Evolutionary conservation across 2,329 filamentous ascomycete species (phyloP).

Genomic region (Phaeosphaeriaceae sp.): DNA sequence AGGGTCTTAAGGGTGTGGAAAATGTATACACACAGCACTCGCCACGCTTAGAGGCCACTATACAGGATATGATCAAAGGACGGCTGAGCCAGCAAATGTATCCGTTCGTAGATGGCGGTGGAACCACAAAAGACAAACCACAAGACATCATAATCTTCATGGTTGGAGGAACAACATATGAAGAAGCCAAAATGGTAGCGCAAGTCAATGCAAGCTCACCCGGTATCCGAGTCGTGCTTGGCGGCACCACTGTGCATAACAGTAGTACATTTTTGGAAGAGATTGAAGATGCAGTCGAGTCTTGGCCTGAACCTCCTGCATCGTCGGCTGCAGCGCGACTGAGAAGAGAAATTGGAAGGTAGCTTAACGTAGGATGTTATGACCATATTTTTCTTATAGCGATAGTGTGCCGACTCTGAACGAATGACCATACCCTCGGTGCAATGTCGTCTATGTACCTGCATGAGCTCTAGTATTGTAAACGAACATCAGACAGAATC

Average conservation of each 20-base stretch:
- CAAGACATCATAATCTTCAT: slow-evolving; percentile 97
- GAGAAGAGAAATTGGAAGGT: slow-evolving; percentile 65
- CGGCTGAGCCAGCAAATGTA: slow-evolving; percentile 85
- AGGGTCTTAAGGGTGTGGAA: slow-evolving; percentile 94
- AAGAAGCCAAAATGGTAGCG: slow-evolving; percentile 96
- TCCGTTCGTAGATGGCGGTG: slow-evolving; percentile 89
- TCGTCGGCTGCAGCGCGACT: slow-evolving; percentile 66
- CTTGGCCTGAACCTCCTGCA: slow-evolving; percentile 73
- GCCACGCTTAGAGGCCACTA: slow-evolving; percentile 80
- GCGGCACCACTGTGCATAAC: slow-evolving; percentile 88
- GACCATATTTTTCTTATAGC: background rate
- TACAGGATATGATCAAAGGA: slow-evolving; percentile 94
- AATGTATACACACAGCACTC: slow-evolving; percentile 99
- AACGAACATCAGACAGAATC: too few species aligned
- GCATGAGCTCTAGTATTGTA: background rate
- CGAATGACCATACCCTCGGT: background rate
- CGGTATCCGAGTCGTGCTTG: slow-evolving; percentile 86
- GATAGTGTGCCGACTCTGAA: slow-evolving; percentile 1
- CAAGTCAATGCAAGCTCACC: slow-evolving; percentile 90
- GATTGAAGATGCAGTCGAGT: slow-evolving; percentile 84
- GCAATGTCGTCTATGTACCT: background rate
- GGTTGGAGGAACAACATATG: slow-evolving; percentile 90
- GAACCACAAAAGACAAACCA: slow-evolving; percentile 88
- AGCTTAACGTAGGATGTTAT: slow-evolving; percentile 4
- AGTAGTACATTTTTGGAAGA: slow-evolving; percentile 87